Percentiles rank a stretch among this genome's conserved stretches.
Evolutionary conservation across 202 grass and related monocot genomes (phyloP).

Genomic region (Carex sylvatica): DNA sequence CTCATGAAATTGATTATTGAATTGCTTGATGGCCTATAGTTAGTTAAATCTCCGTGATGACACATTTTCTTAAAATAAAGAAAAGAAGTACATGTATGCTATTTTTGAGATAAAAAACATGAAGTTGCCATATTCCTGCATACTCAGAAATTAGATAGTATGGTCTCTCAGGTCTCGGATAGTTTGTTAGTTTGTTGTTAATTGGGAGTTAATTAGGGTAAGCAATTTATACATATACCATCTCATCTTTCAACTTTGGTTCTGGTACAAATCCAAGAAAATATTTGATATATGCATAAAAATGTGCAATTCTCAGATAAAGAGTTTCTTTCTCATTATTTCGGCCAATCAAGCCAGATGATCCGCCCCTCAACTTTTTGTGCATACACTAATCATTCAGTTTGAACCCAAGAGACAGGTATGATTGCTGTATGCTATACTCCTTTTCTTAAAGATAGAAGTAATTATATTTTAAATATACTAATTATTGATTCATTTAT

Average conservation of each 20-base stretch:
- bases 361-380: conserved; percentile 93
- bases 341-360: conserved; percentile 81
- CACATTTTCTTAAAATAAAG: too few species aligned
- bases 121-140: too few species aligned
- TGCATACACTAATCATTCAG: conserved; percentile 94
- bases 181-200: too few species aligned
- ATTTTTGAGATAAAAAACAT: too few species aligned
- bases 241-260: background rate
- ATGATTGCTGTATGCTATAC: background rate
- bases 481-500: conserved; percentile 18
- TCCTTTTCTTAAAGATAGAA: background rate
- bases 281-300: conserved; percentile 3
- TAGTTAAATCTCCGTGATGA: too few species aligned
- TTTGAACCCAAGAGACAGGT: conserved; percentile 97
- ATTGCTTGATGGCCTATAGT: too few species aligned
- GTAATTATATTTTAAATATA: conserved; percentile 23
- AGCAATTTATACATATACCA: conserved; percentile 28
- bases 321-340: conserved; percentile 97
- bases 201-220: conserved; percentile 54
- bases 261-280: background rate
- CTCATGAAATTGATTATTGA: too few species aligned
- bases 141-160: too few species aligned
- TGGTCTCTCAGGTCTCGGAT: too few species aligned
- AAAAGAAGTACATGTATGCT: too few species aligned
- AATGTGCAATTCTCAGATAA: conserved; percentile 50